phyloP scores from a whole-genome alignment of 2,329 filamentous ascomycete genomes.

The Cladophialophora yegresii region DNA sequence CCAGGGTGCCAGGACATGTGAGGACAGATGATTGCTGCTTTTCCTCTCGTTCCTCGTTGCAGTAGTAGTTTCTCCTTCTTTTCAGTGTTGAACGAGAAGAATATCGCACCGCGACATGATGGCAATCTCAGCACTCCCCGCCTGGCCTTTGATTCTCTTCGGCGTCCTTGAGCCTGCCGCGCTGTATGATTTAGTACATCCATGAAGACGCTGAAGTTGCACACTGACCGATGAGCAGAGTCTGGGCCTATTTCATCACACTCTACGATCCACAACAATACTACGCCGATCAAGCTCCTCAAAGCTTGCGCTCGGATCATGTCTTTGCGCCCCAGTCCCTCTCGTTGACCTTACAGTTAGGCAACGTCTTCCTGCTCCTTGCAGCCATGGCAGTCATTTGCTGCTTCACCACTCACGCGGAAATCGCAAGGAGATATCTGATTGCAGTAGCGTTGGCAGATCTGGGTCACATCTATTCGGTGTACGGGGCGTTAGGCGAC shows the following conservation, averaged over 20 bases:
- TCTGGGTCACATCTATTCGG: slow-evolving; percentile 66
- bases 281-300: slow-evolving; percentile 62
- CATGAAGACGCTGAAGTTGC: neutral
- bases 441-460: slow-evolving; percentile 66
- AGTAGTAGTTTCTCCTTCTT: neutral
- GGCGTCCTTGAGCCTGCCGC: slow-evolving; percentile 69
- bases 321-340: slow-evolving; percentile 47
- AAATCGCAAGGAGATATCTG: slow-evolving; percentile 68
- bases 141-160: slow-evolving; percentile 66
- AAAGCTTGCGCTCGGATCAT: slow-evolving; percentile 43
- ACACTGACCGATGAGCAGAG: slow-evolving; percentile 45
- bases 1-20: neutral
- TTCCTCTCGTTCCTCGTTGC: neutral
- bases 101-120: slow-evolving; percentile 43
- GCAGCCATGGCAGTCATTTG: slow-evolving; percentile 66
- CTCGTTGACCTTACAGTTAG: slow-evolving; percentile 67
- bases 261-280: slow-evolving; percentile 63
- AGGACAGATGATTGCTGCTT: neutral
- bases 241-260: slow-evolving; percentile 58
- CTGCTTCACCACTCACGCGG: slow-evolving; percentile 64
- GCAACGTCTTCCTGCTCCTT: slow-evolving; percentile 68
- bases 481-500: slow-evolving; percentile 60
- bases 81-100: neutral
- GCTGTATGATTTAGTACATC: slow-evolving; percentile 53
- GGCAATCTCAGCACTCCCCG: slow-evolving; percentile 61